These are phyloP conservation scores for Aspergillus vadensis DNA, from an alignment of 2,329 filamentous ascomycete genomes.

Conservation along the genomic window DNA sequence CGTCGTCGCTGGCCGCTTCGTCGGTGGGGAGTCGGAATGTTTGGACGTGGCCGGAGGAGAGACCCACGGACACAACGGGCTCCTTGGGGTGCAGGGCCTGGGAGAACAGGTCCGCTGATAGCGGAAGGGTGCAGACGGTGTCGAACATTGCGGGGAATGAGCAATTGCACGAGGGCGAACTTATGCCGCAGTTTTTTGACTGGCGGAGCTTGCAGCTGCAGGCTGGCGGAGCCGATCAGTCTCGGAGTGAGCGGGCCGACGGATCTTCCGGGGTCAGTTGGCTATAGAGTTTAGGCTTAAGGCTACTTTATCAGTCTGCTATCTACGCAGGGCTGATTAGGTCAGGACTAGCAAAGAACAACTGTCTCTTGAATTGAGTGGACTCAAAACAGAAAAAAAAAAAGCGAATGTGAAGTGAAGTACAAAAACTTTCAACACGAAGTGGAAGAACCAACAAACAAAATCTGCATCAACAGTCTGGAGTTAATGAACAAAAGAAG, in stretches of 20 bases:
- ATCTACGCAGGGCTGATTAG: background rate
- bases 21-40: constrained; percentile 72
- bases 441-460: background rate
- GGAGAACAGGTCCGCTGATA: constrained; percentile 82
- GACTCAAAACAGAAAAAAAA: constrained; percentile 4
- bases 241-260: constrained; percentile 24
- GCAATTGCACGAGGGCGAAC: background rate
- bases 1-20: constrained; percentile 53
- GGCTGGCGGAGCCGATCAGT: constrained; percentile 2
- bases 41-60: constrained; percentile 82
- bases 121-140: constrained; percentile 85
- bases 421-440: background rate
- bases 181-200: constrained; percentile 6
- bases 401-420: background rate
- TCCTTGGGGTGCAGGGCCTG: constrained; percentile 83
- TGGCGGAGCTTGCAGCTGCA: constrained; percentile 9
- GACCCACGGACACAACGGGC: constrained; percentile 81
- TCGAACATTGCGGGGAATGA: constrained; percentile 70
- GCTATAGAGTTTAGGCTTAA: background rate
- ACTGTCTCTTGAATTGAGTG: background rate
- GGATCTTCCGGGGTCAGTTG: constrained; percentile 23
- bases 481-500: background rate
- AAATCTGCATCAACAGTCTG: background rate
- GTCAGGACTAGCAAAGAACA: background rate
- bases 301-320: background rate